Evolutionary conservation across 2,329 filamentous ascomycete genomes (phyloP).

Genomic region (Neonectria sp.): DNA sequence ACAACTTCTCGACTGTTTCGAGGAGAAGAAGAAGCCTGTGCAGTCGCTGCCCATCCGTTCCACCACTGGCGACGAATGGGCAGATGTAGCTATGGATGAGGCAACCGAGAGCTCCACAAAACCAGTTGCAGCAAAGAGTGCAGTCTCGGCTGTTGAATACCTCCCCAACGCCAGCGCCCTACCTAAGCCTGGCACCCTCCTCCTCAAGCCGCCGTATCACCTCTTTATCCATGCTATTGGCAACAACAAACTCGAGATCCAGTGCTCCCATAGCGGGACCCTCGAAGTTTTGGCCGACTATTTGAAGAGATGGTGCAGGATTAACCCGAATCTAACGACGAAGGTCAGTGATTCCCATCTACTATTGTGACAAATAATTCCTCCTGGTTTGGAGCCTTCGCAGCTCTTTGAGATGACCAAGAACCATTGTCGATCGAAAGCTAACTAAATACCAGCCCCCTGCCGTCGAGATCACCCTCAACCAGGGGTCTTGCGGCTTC

Average conservation of each 20-base stretch:
- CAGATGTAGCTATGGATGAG: constrained; percentile 56
- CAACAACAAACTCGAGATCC: constrained; percentile 55
- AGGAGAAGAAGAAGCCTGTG: constrained; percentile 36
- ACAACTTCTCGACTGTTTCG: constrained; percentile 55
- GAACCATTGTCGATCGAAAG: background rate
- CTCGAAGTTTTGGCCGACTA: constrained; percentile 63
- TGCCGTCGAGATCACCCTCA: constrained; percentile 57
- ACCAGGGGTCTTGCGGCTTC: constrained; percentile 62
- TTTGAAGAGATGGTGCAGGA: constrained; percentile 62
- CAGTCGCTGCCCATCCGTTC: constrained; percentile 38
- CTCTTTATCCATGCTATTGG: constrained; percentile 56
- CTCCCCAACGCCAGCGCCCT: constrained; percentile 60
- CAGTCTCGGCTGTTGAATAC: constrained; percentile 40
- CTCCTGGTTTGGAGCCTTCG: background rate
- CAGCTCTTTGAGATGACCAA: background rate
- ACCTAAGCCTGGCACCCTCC: constrained; percentile 63
- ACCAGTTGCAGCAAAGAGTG: background rate
- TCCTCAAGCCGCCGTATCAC: constrained; percentile 64
- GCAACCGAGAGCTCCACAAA: constrained; percentile 24
- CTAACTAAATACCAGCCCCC: constrained; percentile 54
- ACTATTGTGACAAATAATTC: too few species aligned
- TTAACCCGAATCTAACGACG: constrained; percentile 56
- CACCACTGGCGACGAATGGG: constrained; percentile 60
- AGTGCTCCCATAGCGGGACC: constrained; percentile 64
- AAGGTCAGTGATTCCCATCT: constrained; percentile 47